Conservation (phyloP, 768 basidiomycete species). For the Panaeolus papilionaceus region DNA sequence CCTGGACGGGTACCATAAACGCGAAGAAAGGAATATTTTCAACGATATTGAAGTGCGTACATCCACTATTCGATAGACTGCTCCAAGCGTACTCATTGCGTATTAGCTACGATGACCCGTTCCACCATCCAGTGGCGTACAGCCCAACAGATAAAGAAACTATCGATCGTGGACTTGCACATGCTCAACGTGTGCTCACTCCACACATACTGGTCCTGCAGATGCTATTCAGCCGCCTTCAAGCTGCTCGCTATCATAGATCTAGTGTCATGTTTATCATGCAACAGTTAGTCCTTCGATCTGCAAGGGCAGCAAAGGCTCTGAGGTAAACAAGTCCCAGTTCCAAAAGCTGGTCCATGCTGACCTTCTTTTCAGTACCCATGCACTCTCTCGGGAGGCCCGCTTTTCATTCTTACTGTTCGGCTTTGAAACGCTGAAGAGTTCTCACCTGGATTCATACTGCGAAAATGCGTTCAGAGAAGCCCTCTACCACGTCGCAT, state of each 20-base stretch:
- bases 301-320: constrained; percentile 66
- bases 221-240: constrained; percentile 90
- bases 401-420: constrained; percentile 92
- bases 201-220: constrained; percentile 88
- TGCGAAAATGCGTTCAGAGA: constrained; percentile 82
- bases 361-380: constrained; percentile 63
- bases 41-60: constrained; percentile 74
- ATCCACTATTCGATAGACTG: not conserved
- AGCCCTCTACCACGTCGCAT: constrained; percentile 78
- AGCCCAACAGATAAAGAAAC: constrained; percentile 87
- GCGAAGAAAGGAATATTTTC: constrained; percentile 87
- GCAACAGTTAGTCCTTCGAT: constrained; percentile 84
- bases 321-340: constrained; percentile 68
- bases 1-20: constrained; percentile 86
- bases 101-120: constrained; percentile 86
- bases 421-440: constrained; percentile 90
- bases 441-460: constrained; percentile 82
- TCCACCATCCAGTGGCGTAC: constrained; percentile 84
- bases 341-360: not conserved
- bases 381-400: constrained; percentile 88
- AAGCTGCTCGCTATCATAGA: constrained; percentile 90
- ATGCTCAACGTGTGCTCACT: constrained; percentile 76
- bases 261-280: constrained; percentile 86
- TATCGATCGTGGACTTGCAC: constrained; percentile 73
- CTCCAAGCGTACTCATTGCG: constrained; percentile 47